A percentile compares a stretch with the other conserved stretches of the same genome.
Evolutionary conservation across 2,329 filamentous ascomycete species (phyloP).

Genomic region (Verticillium longisporum): DNA sequence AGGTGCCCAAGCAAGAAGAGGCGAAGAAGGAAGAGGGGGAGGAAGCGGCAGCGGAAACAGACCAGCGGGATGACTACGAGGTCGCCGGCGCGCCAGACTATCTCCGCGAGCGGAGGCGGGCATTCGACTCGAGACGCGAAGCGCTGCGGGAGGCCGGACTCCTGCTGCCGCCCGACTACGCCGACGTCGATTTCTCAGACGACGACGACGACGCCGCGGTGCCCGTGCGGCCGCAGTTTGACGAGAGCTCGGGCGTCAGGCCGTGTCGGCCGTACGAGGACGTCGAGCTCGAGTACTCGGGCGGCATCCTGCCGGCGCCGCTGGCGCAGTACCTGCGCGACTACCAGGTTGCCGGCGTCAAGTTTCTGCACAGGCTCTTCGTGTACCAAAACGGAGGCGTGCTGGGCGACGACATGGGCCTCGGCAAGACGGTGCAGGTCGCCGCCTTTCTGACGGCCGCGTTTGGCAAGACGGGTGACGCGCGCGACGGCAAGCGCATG

Average conservation of each 20-base stretch:
- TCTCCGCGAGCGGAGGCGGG: conserved; percentile 57
- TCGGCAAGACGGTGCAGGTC: conserved; percentile 95
- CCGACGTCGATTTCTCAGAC: conserved; percentile 70
- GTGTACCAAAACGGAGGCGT: conserved; percentile 88
- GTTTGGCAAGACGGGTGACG: conserved; percentile 90
- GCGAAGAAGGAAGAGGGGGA: conserved; percentile 17
- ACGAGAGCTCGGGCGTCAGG: conserved; percentile 43
- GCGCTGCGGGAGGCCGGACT: conserved; percentile 61
- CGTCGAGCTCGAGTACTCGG: conserved; percentile 66
- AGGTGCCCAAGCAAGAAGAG: conserved; percentile 5
- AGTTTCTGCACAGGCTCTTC: conserved; percentile 82
- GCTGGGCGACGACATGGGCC: conserved; percentile 92
- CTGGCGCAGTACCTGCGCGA: conserved; percentile 88
- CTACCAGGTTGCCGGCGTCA: conserved; percentile 81
- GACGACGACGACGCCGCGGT: conserved; percentile 31
- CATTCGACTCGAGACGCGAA: conserved; percentile 59
- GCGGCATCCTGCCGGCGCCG: conserved; percentile 76
- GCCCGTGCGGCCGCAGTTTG: conserved; percentile 63
- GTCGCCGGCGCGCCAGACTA: conserved; percentile 65
- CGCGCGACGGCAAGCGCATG: conserved; percentile 80
- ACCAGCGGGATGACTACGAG: conserved; percentile 28
- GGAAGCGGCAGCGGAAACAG: not conserved
- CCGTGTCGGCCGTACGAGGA: conserved; percentile 68
- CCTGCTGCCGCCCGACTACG: conserved; percentile 69
- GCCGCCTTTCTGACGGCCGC: conserved; percentile 85